These are phyloP conservation scores for Annulohypoxylon truncatum DNA, from an alignment of 2,329 filamentous ascomycete species.

Conservation along the genomic window DNA sequence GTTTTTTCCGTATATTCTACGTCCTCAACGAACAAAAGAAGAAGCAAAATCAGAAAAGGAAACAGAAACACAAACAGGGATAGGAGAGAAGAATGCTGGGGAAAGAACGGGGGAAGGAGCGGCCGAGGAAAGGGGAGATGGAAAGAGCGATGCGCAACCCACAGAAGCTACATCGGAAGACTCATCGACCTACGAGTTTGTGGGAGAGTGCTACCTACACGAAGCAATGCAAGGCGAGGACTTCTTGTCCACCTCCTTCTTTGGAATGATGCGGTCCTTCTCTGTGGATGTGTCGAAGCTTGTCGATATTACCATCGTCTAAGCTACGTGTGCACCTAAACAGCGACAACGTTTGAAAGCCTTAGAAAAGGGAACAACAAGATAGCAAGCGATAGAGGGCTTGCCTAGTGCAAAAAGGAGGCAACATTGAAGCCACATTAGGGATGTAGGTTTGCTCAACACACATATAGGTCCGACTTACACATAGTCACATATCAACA, in stretches of 20 bases:
- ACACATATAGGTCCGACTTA: background rate
- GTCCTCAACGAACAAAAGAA: slow-evolving; percentile 9
- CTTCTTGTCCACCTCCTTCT: slow-evolving; percentile 12
- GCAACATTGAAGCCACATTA: too few species aligned
- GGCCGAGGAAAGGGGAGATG: background rate
- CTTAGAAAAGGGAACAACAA: too few species aligned
- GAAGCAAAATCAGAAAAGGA: background rate
- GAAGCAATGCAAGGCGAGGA: slow-evolving; percentile 45
- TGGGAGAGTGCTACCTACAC: slow-evolving; percentile 44
- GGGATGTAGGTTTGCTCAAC: background rate
- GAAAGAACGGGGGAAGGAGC: background rate
- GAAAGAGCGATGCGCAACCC: background rate
- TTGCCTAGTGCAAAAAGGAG: background rate
- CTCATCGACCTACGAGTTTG: slow-evolving; percentile 40
- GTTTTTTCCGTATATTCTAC: slow-evolving; percentile 42
- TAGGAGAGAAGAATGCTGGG: too few species aligned
- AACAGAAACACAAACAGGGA: background rate
- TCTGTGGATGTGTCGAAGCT: slow-evolving; percentile 28
- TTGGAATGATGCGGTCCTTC: slow-evolving; percentile 2
- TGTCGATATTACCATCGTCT: slow-evolving; percentile 33
- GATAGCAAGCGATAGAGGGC: background rate
- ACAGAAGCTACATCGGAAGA: background rate
- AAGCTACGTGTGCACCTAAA: background rate
- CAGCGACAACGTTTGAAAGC: background rate
- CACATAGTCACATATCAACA: background rate